phyloP scores from a whole-genome alignment of 2,329 filamentous ascomycete species.

The Pseudogymnoascus sp. region DNA sequence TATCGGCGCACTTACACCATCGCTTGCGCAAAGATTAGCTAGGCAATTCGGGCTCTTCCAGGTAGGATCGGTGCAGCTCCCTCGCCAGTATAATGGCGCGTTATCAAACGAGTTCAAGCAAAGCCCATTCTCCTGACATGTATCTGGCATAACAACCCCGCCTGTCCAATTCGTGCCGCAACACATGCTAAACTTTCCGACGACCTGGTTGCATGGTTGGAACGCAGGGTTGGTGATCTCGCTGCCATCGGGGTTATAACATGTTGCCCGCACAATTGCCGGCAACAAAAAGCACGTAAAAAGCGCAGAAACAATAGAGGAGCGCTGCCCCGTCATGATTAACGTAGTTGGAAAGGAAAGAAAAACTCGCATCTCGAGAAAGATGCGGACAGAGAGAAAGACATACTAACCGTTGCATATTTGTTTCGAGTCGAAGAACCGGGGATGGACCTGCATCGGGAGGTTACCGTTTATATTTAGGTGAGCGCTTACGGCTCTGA shows the following conservation, averaged over 20 bases:
- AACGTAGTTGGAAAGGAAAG: neutral
- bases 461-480: neutral
- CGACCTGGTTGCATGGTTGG: conserved; percentile 10
- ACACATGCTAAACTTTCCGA: conserved; percentile 9
- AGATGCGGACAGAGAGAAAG: neutral
- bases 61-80: conserved; percentile 8
- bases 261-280: neutral
- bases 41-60: conserved; percentile 10
- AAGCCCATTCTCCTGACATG: conserved; percentile 7
- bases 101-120: neutral
- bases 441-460: neutral
- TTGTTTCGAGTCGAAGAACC: neutral
- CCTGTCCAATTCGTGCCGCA: conserved; percentile 7
- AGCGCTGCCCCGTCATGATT: neutral
- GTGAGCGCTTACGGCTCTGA: neutral
- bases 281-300: neutral
- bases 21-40: neutral
- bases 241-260: conserved; percentile 8
- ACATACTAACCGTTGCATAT: neutral
- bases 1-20: neutral
- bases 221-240: neutral
- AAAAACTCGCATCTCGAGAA: neutral
- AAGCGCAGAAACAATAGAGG: neutral
- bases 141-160: neutral
- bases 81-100: neutral